Base-by-base conservation (phyloP, 441 rosid genomes). In the Brassica hybrid region DNA sequence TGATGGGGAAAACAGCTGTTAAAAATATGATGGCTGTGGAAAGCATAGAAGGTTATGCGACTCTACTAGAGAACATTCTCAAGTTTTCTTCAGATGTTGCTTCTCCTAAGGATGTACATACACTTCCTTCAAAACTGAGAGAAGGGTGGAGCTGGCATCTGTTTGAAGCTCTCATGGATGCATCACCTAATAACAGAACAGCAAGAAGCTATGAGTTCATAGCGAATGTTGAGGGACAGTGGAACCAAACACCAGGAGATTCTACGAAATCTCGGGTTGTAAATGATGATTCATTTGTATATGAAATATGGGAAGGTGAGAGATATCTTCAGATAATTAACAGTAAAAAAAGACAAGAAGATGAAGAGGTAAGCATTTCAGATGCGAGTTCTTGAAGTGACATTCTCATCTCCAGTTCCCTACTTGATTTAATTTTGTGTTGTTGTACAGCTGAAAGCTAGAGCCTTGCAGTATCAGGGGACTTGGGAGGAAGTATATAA, bases 401-500 rank as follows among this genome's bases (percentile, higher is more conserved):
- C 9, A 17, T 76, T 72, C 58, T 41, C 69, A 58, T 65, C 48
- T 60, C 56, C 69, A 72, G 73, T 76, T 60, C 65, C 64, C 70
- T 14, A 23, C 2, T 64, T 52, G 63, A 76, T 67, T 62, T 60
- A 30, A 7, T 38, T 68, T 80, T 74, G 76, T 66, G 62, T 77
- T 74, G 50, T 67, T 58, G 36, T 86, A 81, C 88, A 96, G 98
- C 80, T 92, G 74, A 96, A 89, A 80, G 88, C 86, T 79, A 86
- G 99, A 85, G 85, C 67, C 64, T 90, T 85, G 67, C 94, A 94
- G 83, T 76, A 87, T 82, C 97, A 36, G 81, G 97, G 88, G 52
- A 91, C 97, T 25, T 96, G 99, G 99, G 99, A 96, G 62, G 97
- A 96, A n/a, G 96, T 91, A 67, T 94, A 92, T 82, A 87, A 87